Conservation (phyloP, 2,329 filamentous ascomycete species). For the Trichoderma sp. region DNA sequence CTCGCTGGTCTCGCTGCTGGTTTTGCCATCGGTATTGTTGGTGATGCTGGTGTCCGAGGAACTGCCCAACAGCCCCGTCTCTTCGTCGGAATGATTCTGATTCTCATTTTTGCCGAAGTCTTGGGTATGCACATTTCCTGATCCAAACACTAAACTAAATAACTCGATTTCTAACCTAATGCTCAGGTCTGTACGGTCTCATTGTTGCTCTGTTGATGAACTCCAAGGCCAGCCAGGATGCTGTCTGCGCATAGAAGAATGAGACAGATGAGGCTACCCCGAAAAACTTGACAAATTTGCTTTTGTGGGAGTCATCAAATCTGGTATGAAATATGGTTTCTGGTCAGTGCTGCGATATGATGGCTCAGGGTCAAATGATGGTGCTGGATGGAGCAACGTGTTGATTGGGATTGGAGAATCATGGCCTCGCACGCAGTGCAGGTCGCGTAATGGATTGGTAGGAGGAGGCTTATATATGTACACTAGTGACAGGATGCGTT, state of each 20-base stretch:
- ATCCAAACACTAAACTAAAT: not conserved
- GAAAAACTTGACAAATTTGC: constrained; percentile 13
- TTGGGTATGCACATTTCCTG: constrained; percentile 63
- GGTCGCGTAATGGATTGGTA: constrained; percentile 28
- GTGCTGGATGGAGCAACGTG: constrained; percentile 24
- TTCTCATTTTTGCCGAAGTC: constrained; percentile 67
- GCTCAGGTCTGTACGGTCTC: constrained; percentile 89
- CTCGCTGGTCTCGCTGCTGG: constrained; percentile 46
- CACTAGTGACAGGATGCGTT: constrained; percentile 50
- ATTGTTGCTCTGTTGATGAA: constrained; percentile 99
- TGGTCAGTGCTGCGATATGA: constrained; percentile 7
- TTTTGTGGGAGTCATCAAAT: constrained; percentile 1
- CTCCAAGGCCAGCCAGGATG: constrained; percentile 75
- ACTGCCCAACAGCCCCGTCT: constrained; percentile 48
- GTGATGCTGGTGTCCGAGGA: constrained; percentile 46
- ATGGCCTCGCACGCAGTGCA: constrained; percentile 25
- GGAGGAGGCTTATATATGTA: constrained; percentile 46
- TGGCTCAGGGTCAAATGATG: constrained; percentile 2
- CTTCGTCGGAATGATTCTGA: constrained; percentile 48
- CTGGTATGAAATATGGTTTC: constrained; percentile 8
- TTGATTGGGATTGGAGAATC: constrained; percentile 26
- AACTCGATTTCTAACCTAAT: constrained; percentile 26
- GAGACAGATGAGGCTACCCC: not conserved
- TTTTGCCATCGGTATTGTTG: constrained; percentile 47
- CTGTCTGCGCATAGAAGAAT: constrained; percentile 45